Base-by-base conservation (phyloP, 2,329 filamentous ascomycete genomes). In the Microsporum audouinii region DNA sequence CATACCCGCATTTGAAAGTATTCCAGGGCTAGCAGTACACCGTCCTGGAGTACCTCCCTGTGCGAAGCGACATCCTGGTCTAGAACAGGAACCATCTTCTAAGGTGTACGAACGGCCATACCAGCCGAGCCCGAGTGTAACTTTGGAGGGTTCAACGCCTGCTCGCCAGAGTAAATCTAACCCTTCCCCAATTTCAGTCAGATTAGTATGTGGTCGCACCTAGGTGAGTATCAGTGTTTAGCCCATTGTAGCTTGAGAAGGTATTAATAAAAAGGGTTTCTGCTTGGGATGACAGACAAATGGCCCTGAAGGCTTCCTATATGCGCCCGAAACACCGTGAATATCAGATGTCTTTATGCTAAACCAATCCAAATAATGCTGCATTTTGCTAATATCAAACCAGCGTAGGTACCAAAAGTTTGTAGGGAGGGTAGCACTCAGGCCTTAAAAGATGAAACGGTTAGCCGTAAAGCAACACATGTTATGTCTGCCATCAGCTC, bases 31-130 rank as follows among this genome's bases (percentile, higher is more conserved):
- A 10, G 12, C 62, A 2, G 68, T 68, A 61, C 73, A 75, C 7
- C 59, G 60, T 2, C 73, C 72, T 23, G 68, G 59, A 5, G 65
- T 65, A 33, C 61, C 66, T 34, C 64, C 59, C 29, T 65, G 60
- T n/a, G 58, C 57, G 43, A 70, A 69, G 5, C 66, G 63, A 61
- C 67, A 68, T 17, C 68, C 62, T n/a, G 67, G 70, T 10, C 33
- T 45, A 45, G 41, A 45, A 8, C 41, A 45, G 58, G 51, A 69
- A 69, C 65, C 66, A 33, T 41, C 38, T 41, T 41, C 38, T 12
- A 69, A 2, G 73, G 31, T 31, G 73, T 68, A 34, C 12, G 76
- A 73, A 3, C 78, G 70, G 0, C 78, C 79, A 58, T 82, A 82
- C 56, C 71, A 73, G 0, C 77, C 77, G 0, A 80, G 59, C 0